phyloP scores from a whole-genome alignment of 805 yeast species.

The Ogataea zsoltii region DNA sequence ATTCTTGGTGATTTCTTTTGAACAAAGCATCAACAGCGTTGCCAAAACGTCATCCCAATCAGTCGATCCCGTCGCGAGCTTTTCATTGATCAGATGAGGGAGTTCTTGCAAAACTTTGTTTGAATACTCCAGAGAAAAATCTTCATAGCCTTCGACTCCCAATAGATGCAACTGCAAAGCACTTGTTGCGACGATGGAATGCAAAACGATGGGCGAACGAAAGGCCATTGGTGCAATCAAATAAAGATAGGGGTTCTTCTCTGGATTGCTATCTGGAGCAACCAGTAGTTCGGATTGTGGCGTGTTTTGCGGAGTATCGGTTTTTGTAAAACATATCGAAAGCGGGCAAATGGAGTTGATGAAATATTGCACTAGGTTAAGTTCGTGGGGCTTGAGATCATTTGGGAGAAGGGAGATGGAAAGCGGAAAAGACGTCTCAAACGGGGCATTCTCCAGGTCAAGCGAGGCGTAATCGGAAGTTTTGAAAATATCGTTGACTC shows the following conservation, averaged over 20 bases:
- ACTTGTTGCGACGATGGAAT: conserved; percentile 38
- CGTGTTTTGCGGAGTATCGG: conserved; percentile 7
- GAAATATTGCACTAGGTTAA: conserved; percentile 34
- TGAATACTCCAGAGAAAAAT: conserved; percentile 31
- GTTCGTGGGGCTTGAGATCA: conserved; percentile 21
- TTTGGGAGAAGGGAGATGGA: background rate
- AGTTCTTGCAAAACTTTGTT: conserved; percentile 33
- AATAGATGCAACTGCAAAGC: conserved; percentile 37
- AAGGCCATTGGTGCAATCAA: conserved; percentile 40
- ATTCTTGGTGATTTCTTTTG: conserved; percentile 42
- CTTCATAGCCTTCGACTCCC: conserved; percentile 31
- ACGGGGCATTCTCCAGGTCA: background rate
- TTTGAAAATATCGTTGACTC: background rate
- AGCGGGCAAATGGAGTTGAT: conserved; percentile 38
- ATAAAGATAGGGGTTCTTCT: conserved; percentile 39
- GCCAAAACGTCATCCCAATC: conserved; percentile 45
- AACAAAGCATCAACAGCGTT: conserved; percentile 41
- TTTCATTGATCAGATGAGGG: conserved; percentile 33
- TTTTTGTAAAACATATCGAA: conserved; percentile 40
- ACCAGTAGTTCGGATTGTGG: background rate
- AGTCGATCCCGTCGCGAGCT: conserved; percentile 20
- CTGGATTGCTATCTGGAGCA: conserved; percentile 20
- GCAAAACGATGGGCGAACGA: conserved; percentile 35
- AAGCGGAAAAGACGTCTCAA: background rate
- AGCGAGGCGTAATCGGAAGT: background rate